These are phyloP conservation scores for Dioscorea dumetorum DNA, from an alignment of 106 monocot genomes.

Conservation along the genomic window DNA sequence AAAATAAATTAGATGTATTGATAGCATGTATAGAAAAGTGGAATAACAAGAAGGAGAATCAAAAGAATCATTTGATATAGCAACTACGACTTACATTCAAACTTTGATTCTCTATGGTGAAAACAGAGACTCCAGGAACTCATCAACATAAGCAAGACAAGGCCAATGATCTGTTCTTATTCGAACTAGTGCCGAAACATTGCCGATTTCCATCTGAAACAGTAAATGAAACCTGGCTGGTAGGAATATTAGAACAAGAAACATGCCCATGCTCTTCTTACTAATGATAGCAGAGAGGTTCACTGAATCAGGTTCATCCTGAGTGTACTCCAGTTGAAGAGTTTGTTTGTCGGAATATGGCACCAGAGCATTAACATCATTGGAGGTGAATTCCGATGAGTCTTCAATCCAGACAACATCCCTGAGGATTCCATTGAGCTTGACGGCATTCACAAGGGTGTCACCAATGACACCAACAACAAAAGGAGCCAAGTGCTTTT, in stretches of 20 bases:
- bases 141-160: slow-evolving; percentile 91
- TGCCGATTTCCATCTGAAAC: slow-evolving; percentile 78
- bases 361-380: slow-evolving; percentile 35
- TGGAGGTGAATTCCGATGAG: slow-evolving; percentile 9
- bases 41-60: too few relatives aligned
- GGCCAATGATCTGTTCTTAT: slow-evolving; percentile 98
- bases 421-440: slow-evolving; percentile 44
- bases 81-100: neutral
- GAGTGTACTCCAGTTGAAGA: slow-evolving; percentile 47
- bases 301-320: slow-evolving; percentile 19
- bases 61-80: too few relatives aligned
- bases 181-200: slow-evolving; percentile 65
- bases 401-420: slow-evolving; percentile 60
- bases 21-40: too few relatives aligned
- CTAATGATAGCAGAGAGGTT: slow-evolving; percentile 2
- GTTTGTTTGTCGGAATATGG: slow-evolving; percentile 29
- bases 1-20: too few relatives aligned
- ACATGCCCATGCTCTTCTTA: slow-evolving; percentile 47
- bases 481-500: slow-evolving; percentile 54
- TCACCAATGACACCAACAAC: slow-evolving; percentile 62
- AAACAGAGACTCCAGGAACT: slow-evolving; percentile 79
- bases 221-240: slow-evolving; percentile 93
- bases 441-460: slow-evolving; percentile 33
- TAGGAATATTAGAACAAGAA: slow-evolving; percentile 74
- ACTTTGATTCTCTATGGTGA: slow-evolving; percentile 12